Evolutionary conservation across 2,329 filamentous ascomycete genomes (phyloP), one percentile per base, ranked within the genome.

Genomic region (Magnaporthiopsis rhizophila): DNA sequence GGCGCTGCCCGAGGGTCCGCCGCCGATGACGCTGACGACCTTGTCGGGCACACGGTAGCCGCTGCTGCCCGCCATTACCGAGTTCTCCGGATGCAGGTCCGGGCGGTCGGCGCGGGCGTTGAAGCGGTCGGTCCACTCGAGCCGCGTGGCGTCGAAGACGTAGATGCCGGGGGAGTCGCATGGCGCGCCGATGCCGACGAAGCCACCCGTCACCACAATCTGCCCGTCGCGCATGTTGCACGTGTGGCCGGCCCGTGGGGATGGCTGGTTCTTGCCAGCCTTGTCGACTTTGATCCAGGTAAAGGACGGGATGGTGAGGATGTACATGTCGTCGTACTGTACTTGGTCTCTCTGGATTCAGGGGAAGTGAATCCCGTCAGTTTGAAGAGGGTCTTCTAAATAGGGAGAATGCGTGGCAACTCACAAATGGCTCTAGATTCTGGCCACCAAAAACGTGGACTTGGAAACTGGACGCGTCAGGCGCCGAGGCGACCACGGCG

Each of bases 361-460:
- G 57, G 34, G 15, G 58, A 26, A 36, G 34, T 28, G 11, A 32
- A 15, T 28, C 24, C 0, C 9, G 34, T 61, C 59, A 61, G 59
- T 38, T 28, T 11, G 50, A 12, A 3, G 26, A n/a, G n/a, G n/a
- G n/a, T n/a, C n/a, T 36, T 36, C 9, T 36, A 8, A 8, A 36
- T 7, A 12, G 34, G 34, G 3, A 36, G 34, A 7, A 8, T 36
- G 26, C 36, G 58, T 30, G 57, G 28, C 21, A n/a, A 71, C 77
- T 70, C 69, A 79, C 86, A 65, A 80, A 83, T 0, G 89, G 89
- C 32, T 85, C 80, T 0, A 92, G 78, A 68, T 90, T 89, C 72
- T 92, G 90, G 0, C 90, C 90, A 15, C 89, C 90, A 71, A 89
- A 92, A 76, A 92, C 83, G 75, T 92, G 91, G 59, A 93, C 82